Evolutionary conservation across 345 rosid species (phyloP), one percentile per base, ranked within the genome.

Genomic region (Aquilaria malaccensis): DNA sequence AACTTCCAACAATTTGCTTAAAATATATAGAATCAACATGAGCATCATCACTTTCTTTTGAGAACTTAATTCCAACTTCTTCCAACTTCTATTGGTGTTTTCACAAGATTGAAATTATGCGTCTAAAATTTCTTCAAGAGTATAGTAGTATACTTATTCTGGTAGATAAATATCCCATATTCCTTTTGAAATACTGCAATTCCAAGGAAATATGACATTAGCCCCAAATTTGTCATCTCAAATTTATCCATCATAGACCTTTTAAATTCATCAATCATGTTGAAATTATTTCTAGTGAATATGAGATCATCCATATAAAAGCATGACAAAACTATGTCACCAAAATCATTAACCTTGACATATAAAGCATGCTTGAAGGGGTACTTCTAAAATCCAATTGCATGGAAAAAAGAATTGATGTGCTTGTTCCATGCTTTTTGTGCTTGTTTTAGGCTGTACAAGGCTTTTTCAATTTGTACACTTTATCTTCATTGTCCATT

Each of bases 181-280:
- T 10, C 12, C 4, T 4, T 9, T 31, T 57, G 41, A 3, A 4
- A 4, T 4, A 57, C 45, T 1, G 3, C 60, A 2, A 57, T 57
- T 2, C 60, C 60, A 57, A 57, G 47, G 45, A 57, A 57, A 37
- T 57, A 57, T 9, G 9, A 2, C 47, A 57, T 57, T 32, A 57
- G 9, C 2, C 60, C 60, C 30, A 57, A 2, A 32, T 9, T 13
- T 29, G 2, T 10, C 60, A 57, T 57, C 9, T 57, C 2, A 41
- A 57, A 57, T 41, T 57, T 1, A 30, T 29, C 10, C 43, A 13
- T 57, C 43, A 31, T 57, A 7, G 46, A 6, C 46, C 12, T 32
- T 29, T 57, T 30, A 11, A 31, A 57, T 13, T 37, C 13, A 10
- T 57, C 60, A 5, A 49, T 10, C 14, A 49, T 13, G 12, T 10